Evolutionary conservation across 1,284 basidiomycete species (phyloP).

Genomic region (Stygiomarasmius scandens): DNA sequence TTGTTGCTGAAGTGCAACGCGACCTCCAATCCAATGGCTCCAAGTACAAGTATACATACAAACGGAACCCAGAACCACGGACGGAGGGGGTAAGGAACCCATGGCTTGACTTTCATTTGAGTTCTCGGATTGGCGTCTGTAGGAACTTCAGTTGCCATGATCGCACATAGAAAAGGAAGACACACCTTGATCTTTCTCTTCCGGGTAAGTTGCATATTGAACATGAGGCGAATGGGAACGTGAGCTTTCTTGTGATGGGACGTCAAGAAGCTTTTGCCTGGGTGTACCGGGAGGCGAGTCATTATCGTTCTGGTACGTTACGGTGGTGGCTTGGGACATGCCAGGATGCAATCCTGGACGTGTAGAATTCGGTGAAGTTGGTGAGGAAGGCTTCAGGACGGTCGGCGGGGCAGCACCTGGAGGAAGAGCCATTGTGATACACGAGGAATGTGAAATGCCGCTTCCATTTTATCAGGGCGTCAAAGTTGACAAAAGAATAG

Average conservation of each 20-base stretch:
- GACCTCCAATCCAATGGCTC: constrained; percentile 49
- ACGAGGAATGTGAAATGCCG: too few species aligned
- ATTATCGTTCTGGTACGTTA: neutral
- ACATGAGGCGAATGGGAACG: constrained; percentile 9
- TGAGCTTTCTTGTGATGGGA: neutral
- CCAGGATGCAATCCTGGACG: too few species aligned
- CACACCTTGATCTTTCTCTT: neutral
- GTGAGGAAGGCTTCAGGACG: too few species aligned
- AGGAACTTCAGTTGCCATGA: neutral
- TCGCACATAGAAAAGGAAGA: neutral
- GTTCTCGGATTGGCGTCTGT: neutral
- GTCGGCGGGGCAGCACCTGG: too few species aligned
- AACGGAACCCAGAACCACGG: constrained; percentile 51
- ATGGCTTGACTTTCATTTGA: constrained; percentile 23
- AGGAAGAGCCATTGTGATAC: too few species aligned
- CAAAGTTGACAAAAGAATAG: too few species aligned
- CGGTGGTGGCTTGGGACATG: neutral
- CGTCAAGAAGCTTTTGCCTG: constrained; percentile 15
- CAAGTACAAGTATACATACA: constrained; percentile 38
- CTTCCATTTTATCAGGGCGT: too few species aligned
- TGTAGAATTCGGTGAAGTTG: too few species aligned
- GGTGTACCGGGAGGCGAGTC: constrained; percentile 17
- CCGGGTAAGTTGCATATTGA: constrained; percentile 18
- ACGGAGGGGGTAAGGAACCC: constrained; percentile 48
- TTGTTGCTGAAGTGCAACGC: constrained; percentile 48